A percentile compares a stretch with the other conserved stretches of the same genome.
Conservation (phyloP, 768 basidiomycete genomes). For the Trametes cinnabarina region DNA sequence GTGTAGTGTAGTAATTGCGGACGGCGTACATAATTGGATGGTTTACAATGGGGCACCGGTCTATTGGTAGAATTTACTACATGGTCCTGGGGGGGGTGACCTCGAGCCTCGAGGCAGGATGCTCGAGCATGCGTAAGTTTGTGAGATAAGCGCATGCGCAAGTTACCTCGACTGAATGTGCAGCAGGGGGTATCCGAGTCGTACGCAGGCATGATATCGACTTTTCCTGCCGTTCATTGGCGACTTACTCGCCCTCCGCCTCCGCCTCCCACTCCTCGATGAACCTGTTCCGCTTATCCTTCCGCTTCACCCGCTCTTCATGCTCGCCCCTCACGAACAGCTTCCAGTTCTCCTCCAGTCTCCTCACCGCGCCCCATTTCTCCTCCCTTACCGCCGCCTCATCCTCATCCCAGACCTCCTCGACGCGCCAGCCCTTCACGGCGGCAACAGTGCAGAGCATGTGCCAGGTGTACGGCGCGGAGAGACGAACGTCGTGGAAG, state of each 20-base stretch:
- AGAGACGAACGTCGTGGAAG: constrained; percentile 62
- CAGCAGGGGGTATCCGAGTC: no score
- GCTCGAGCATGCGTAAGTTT: no score
- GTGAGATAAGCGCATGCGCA: no score
- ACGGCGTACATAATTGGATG: constrained; percentile 5
- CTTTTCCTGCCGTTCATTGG: neutral
- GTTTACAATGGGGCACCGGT: neutral
- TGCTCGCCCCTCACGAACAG: constrained; percentile 54
- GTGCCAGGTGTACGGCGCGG: constrained; percentile 66
- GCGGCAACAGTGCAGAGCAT: constrained; percentile 72
- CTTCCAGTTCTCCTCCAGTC: constrained; percentile 71
- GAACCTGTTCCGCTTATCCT: constrained; percentile 5
- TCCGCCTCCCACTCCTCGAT: constrained; percentile 21
- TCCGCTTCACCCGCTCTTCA: constrained; percentile 14
- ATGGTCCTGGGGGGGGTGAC: no score
- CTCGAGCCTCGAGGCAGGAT: no score
- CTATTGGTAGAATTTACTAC: no score
- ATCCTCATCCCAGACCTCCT: constrained; percentile 50
- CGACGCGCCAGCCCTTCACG: constrained; percentile 75
- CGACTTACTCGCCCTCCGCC: constrained; percentile 2
- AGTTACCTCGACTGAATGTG: no score
- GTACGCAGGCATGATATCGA: no score
- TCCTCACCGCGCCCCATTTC: constrained; percentile 63
- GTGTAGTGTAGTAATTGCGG: constrained; percentile 3
- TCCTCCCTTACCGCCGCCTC: constrained; percentile 32